Evolutionary conservation across 2,329 filamentous ascomycete genomes (phyloP).

Genomic region (Cephalotrichum gorgonifer): DNA sequence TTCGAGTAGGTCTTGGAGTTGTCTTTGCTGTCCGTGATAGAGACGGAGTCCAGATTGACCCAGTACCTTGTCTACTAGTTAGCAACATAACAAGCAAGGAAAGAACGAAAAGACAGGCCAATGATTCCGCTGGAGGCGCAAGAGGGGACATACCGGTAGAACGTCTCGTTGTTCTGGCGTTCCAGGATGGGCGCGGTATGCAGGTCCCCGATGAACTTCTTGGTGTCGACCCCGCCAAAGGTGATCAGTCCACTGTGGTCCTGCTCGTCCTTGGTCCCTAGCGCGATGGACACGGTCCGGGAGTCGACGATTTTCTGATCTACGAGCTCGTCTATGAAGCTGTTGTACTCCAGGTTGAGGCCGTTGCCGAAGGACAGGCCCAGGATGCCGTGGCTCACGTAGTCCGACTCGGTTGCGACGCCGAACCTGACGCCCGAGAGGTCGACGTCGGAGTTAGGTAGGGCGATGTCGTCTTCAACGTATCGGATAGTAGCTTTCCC

Average conservation of each 20-base stretch:
- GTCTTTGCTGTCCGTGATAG: constrained; percentile 19
- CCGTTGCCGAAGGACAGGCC: constrained; percentile 19
- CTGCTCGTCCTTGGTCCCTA: constrained; percentile 17
- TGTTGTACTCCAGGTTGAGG: constrained; percentile 17
- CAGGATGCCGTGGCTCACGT: constrained; percentile 19
- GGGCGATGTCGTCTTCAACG: constrained; percentile 16
- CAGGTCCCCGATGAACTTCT: constrained; percentile 28
- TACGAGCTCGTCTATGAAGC: constrained; percentile 17
- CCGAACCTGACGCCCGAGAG: constrained; percentile 19
- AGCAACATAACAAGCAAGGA: not conserved
- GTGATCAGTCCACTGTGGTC: constrained; percentile 19
- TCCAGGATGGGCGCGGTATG: constrained; percentile 16
- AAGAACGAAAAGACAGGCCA: not conserved
- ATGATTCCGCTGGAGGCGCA: not conserved
- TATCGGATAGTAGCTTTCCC: constrained; percentile 17
- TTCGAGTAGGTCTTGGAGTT: constrained; percentile 10
- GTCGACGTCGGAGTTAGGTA: constrained; percentile 15
- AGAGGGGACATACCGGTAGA: constrained; percentile 9
- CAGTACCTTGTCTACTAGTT: constrained; percentile 24
- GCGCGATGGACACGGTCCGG: constrained; percentile 20
- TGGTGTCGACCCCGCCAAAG: constrained; percentile 36
- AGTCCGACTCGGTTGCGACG: constrained; percentile 14
- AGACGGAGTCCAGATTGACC: constrained; percentile 27
- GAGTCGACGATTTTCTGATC: constrained; percentile 16
- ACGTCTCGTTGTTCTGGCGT: constrained; percentile 14